Conservation (phyloP, 2,329 filamentous ascomycete genomes). For the Sporothrix sp. region DNA sequence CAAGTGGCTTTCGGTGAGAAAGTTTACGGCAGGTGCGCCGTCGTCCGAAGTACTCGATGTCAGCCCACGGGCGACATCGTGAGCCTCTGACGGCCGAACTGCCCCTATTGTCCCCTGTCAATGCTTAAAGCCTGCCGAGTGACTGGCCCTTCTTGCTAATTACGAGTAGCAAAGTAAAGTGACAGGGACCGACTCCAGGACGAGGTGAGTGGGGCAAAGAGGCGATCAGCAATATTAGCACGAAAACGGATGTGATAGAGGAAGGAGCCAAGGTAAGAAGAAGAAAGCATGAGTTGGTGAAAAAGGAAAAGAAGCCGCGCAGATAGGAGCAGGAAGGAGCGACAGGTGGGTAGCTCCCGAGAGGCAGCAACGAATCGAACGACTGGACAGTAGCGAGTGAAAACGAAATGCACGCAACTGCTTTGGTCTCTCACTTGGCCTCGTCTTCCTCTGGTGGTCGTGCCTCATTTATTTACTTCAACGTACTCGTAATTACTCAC, state of each 20-base stretch:
- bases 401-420: not conserved
- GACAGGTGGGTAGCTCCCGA: not conserved
- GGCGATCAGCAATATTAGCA: constrained; percentile 15
- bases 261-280: not conserved
- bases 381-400: not conserved
- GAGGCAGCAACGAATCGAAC: not conserved
- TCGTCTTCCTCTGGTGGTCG: not conserved
- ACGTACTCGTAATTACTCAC: too few species aligned
- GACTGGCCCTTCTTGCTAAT: constrained; percentile 9
- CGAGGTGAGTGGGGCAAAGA: constrained; percentile 6
- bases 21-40: too few species aligned
- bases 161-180: constrained; percentile 3
- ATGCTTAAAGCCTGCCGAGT: not conserved
- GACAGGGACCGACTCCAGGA: constrained; percentile 8
- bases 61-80: too few species aligned
- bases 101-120: constrained; percentile 7
- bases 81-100: not conserved
- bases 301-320: not conserved
- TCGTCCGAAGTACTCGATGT: too few species aligned
- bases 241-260: constrained; percentile 1
- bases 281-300: not conserved
- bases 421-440: not conserved
- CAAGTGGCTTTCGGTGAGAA: too few species aligned
- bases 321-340: not conserved
- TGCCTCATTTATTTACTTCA: too few species aligned